Percentiles rank a stretch among this genome's conserved stretches.
Conservation (phyloP, 139 green algal species). For the Asterochloris erici region DNA sequence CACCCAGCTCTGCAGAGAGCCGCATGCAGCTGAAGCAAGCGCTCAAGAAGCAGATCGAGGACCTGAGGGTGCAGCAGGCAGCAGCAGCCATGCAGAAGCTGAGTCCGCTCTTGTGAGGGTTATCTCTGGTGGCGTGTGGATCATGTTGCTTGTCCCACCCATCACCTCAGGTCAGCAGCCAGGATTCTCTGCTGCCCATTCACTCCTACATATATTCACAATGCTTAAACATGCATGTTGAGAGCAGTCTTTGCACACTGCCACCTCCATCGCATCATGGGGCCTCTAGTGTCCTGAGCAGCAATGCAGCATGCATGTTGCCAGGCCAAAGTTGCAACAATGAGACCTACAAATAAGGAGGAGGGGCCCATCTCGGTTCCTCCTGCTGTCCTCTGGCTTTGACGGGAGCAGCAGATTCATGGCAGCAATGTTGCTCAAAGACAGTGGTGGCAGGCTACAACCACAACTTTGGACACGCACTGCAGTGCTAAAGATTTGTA, state of each 20-base stretch:
- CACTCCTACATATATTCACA: neutral
- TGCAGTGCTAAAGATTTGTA: too few relatives aligned
- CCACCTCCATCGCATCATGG: neutral
- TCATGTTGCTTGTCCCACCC: neutral
- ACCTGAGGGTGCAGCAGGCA: slow-evolving; percentile 8
- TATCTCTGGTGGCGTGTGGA: neutral
- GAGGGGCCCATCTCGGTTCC: too few relatives aligned
- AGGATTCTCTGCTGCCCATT: too few relatives aligned
- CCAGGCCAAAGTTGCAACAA: neutral
- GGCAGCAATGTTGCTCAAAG: too few relatives aligned
- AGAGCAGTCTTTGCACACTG: neutral
- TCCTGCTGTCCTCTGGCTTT: too few relatives aligned
- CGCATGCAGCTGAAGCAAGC: slow-evolving; percentile 4
- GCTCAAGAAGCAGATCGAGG: slow-evolving; percentile 6
- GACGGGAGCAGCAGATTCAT: too few relatives aligned
- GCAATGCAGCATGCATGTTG: neutral
- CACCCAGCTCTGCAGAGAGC: neutral
- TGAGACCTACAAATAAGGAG: neutral
- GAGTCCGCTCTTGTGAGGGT: too few relatives aligned
- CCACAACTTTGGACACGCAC: too few relatives aligned
- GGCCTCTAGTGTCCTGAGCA: neutral
- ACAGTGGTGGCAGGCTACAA: too few relatives aligned
- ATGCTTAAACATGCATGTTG: neutral
- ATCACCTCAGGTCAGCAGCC: neutral
- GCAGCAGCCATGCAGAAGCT: neutral